phyloP scores from a whole-genome alignment of 306 rosid species.

The Alnus rubra region DNA sequence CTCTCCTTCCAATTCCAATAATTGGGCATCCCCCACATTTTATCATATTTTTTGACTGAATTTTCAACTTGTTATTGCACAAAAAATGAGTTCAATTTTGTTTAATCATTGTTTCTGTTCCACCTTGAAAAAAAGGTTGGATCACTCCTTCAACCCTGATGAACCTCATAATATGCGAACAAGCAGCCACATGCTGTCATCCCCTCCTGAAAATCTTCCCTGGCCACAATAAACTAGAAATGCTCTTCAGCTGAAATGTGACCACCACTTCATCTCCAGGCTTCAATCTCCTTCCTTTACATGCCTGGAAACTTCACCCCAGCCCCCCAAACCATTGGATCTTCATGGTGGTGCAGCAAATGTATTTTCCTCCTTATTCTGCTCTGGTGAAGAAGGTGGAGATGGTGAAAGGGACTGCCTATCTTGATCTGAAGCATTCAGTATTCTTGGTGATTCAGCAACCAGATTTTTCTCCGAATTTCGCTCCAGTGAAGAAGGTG shows the following conservation, averaged over 20 bases:
- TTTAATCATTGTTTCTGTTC: not conserved
- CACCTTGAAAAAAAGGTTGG: not conserved
- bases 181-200: not conserved
- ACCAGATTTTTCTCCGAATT: not conserved
- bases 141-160: not conserved
- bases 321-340: not conserved
- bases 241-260: not conserved
- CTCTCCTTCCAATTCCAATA: too few relatives aligned
- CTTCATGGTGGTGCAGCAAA: not conserved
- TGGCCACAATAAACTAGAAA: not conserved
- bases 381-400: not conserved
- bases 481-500: not conserved
- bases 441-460: not conserved
- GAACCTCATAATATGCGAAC: not conserved
- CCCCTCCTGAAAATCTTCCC: not conserved
- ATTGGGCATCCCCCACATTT: too few relatives aligned
- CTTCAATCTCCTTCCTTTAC: too few relatives aligned
- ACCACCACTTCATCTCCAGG: not conserved
- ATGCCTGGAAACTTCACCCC: not conserved
- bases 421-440: not conserved
- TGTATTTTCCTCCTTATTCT: not conserved
- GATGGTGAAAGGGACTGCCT: not conserved
- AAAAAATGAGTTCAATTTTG: not conserved
- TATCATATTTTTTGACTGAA: not conserved
- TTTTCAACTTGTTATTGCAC: too few relatives aligned